phyloP scores from a whole-genome alignment of 768 basidiomycete species.

The Tylopilus subfusipes region DNA sequence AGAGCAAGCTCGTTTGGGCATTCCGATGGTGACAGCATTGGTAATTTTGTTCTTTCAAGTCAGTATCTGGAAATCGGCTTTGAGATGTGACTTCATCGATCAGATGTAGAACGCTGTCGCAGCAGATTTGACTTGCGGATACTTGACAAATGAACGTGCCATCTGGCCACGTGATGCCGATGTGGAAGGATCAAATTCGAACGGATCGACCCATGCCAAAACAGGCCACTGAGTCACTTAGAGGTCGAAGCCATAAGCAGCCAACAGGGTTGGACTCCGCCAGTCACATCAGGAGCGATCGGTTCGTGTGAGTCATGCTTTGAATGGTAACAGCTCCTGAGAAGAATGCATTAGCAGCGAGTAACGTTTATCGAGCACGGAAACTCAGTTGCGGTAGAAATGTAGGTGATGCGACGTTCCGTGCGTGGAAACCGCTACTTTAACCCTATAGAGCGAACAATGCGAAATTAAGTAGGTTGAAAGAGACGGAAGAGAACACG shows the following conservation, averaged over 20 bases:
- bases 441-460: constrained; percentile 25
- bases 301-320: constrained; percentile 5
- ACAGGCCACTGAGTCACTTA: neutral
- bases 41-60: constrained; percentile 4
- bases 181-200: neutral
- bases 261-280: neutral
- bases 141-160: neutral
- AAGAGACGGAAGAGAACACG: constrained; percentile 4
- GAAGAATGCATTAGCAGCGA: constrained; percentile 7
- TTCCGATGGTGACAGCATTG: constrained; percentile 2
- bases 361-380: neutral
- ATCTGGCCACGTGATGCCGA: constrained; percentile 1
- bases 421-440: constrained; percentile 10
- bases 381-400: constrained; percentile 14
- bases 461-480: constrained; percentile 19
- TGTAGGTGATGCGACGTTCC: constrained; percentile 9
- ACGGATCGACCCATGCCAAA: constrained; percentile 4
- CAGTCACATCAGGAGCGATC: constrained; percentile 9
- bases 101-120: neutral
- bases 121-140: neutral
- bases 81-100: constrained; percentile 8
- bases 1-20: constrained; percentile 1
- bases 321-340: neutral
- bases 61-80: constrained; percentile 2
- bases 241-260: neutral